Evolutionary conservation across 345 rosid species (phyloP).

Genomic region (Citropsis articulata): DNA sequence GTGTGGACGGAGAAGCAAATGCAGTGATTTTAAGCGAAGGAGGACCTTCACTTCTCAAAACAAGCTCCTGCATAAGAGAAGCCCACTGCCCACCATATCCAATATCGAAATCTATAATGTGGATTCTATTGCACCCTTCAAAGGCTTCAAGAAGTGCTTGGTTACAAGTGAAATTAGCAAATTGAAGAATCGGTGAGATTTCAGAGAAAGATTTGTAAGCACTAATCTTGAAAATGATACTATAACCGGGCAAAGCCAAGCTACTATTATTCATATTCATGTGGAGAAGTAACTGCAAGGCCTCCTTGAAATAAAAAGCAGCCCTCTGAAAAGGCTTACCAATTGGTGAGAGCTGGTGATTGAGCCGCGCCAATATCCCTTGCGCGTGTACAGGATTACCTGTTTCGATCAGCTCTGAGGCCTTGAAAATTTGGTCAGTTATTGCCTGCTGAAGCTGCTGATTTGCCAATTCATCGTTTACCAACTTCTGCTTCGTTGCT

Average conservation of each 20-base stretch:
- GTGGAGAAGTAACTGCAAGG: constrained; percentile 58
- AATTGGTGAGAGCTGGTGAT: constrained; percentile 87
- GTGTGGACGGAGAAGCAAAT: constrained; percentile 52
- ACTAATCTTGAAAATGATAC: constrained; percentile 65
- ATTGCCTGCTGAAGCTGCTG: constrained; percentile 70
- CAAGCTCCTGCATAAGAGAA: constrained; percentile 90
- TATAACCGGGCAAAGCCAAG: constrained; percentile 37
- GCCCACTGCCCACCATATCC: constrained; percentile 96
- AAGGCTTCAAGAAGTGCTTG: constrained; percentile 77
- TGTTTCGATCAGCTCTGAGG: constrained; percentile 84
- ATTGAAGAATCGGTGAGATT: constrained; percentile 77
- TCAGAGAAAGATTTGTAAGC: constrained; percentile 89
- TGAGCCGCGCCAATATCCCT: constrained; percentile 99
- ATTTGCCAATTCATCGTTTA: constrained; percentile 43
- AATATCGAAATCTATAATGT: constrained; percentile 82
- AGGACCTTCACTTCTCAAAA: constrained; percentile 46
- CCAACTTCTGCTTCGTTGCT: constrained; percentile 33
- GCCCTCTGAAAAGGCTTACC: constrained; percentile 83
- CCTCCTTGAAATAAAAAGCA: constrained; percentile 77
- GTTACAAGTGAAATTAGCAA: constrained; percentile 82
- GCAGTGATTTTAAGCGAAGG: constrained; percentile 69
- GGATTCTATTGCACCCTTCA: constrained; percentile 56
- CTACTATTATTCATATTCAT: constrained; percentile 16
- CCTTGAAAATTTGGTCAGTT: constrained; percentile 73
- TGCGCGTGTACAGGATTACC: constrained; percentile 88